These are phyloP conservation scores for Russula abietina DNA, from an alignment of 768 basidiomycete genomes.

Conservation along the genomic window DNA sequence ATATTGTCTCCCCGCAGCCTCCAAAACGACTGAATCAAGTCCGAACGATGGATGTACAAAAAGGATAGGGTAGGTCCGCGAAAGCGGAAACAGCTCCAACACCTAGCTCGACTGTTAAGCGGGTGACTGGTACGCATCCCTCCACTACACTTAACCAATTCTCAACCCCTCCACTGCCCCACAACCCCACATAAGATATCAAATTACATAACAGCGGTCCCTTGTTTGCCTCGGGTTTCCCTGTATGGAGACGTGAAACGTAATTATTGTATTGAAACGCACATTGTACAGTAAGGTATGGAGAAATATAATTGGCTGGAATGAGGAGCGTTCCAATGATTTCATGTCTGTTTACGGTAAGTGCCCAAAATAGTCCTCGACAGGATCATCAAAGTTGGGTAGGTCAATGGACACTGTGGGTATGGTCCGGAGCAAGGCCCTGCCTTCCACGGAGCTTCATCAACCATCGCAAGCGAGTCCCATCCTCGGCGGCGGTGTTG, in stretches of 20 bases:
- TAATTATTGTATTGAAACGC: too few species aligned
- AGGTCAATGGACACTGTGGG: not conserved
- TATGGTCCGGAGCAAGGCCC: not conserved
- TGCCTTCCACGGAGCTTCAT: constrained; percentile 5
- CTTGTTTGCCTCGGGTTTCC: not conserved
- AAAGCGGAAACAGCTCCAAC: not conserved
- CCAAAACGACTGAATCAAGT: not conserved
- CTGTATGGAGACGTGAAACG: too few species aligned
- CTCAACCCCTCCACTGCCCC: not conserved
- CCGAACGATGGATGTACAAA: not conserved
- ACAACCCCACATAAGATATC: not conserved
- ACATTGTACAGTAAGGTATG: too few species aligned
- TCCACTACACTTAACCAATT: not conserved
- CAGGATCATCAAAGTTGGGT: not conserved
- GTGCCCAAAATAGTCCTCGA: not conserved
- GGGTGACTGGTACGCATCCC: not conserved
- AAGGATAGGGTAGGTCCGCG: not conserved
- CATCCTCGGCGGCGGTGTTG: not conserved
- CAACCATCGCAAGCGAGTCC: not conserved
- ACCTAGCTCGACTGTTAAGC: not conserved
- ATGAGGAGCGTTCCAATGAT: not conserved
- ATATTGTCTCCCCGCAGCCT: not conserved
- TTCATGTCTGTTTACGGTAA: not conserved
- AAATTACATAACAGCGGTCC: not conserved
- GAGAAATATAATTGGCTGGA: too few species aligned